These are phyloP conservation scores for Amylostereum chailletii DNA, from an alignment of 1,284 basidiomycete species.

Conservation along the genomic window DNA sequence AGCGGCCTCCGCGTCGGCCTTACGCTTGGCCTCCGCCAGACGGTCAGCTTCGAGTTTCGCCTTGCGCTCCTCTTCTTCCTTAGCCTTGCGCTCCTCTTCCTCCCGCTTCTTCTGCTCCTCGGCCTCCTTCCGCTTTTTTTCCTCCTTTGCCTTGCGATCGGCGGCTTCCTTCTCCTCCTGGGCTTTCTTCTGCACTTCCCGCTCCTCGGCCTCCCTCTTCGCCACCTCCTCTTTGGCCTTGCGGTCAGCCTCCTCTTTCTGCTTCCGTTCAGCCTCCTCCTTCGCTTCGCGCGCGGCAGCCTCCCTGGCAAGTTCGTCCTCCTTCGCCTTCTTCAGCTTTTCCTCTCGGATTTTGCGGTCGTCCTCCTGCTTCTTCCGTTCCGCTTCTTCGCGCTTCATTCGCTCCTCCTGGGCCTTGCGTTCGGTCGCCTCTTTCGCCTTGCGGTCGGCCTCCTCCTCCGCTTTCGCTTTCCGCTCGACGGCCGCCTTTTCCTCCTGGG, in stretches of 20 bases:
- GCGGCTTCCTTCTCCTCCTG: no score
- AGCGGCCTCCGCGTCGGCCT: neutral
- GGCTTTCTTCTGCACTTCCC: neutral
- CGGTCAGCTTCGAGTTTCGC: neutral
- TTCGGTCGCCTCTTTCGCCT: neutral
- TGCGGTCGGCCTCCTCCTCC: constrained; percentile 3
- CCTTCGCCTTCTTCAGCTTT: neutral
- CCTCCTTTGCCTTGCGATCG: no score
- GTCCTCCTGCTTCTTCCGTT: neutral
- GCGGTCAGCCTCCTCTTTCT: neutral
- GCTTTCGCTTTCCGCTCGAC: neutral
- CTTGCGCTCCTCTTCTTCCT: neutral
- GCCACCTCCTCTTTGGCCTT: neutral
- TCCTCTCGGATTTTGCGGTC: no score
- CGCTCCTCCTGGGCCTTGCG: neutral
- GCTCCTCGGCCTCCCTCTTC: neutral
- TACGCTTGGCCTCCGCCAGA: neutral
- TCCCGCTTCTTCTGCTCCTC: neutral
- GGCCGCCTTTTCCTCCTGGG: neutral
- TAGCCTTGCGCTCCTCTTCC: neutral
- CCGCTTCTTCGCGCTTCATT: neutral
- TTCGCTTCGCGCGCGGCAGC: neutral
- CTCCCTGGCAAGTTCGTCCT: neutral
- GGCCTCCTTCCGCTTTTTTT: constrained; percentile 1
- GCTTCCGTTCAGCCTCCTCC: neutral